A percentile compares a stretch with the other conserved stretches of the same genome.
Conservation (phyloP, 2,329 filamentous ascomycete genomes). For the Pseudogymnoascus pannorum region DNA sequence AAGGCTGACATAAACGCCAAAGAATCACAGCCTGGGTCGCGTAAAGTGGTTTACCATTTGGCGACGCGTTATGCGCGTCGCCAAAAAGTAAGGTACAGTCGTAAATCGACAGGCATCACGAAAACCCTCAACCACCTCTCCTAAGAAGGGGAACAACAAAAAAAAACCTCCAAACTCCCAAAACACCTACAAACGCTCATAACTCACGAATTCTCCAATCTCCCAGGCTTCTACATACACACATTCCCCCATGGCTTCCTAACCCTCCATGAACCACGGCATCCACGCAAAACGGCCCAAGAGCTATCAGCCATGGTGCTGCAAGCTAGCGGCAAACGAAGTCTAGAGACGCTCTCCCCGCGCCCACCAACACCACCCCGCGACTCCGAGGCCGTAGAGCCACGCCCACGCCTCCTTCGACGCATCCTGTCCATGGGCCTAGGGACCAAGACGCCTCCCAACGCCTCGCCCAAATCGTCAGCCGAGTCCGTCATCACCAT, state of each 20-base stretch:
- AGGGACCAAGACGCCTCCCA: slow-evolving; percentile 12
- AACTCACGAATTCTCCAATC: neutral
- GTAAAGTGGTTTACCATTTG: neutral
- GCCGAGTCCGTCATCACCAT: slow-evolving; percentile 26
- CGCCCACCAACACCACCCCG: slow-evolving; percentile 62
- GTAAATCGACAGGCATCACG: slow-evolving; percentile 1
- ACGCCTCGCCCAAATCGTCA: slow-evolving; percentile 26
- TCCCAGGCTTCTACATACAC: neutral
- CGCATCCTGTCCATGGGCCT: slow-evolving; percentile 29
- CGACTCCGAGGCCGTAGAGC: slow-evolving; percentile 30
- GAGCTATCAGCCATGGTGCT: slow-evolving; percentile 28
- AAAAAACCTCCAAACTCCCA: neutral
- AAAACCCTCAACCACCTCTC: neutral
- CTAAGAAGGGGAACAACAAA: neutral
- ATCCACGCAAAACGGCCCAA: slow-evolving; percentile 11
- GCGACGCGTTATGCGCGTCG: neutral
- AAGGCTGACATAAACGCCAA: too few species aligned
- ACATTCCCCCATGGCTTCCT: neutral
- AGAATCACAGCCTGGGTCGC: neutral
- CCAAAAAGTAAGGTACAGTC: neutral
- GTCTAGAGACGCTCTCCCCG: slow-evolving; percentile 45
- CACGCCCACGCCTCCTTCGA: slow-evolving; percentile 17
- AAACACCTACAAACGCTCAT: neutral
- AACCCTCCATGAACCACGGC: neutral
- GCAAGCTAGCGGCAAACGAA: slow-evolving; percentile 17